A percentile compares a stretch with the other conserved stretches of the same genome.
Conservation (phyloP, 73 alveolate genomes). For the Paramecium caudatum region DNA sequence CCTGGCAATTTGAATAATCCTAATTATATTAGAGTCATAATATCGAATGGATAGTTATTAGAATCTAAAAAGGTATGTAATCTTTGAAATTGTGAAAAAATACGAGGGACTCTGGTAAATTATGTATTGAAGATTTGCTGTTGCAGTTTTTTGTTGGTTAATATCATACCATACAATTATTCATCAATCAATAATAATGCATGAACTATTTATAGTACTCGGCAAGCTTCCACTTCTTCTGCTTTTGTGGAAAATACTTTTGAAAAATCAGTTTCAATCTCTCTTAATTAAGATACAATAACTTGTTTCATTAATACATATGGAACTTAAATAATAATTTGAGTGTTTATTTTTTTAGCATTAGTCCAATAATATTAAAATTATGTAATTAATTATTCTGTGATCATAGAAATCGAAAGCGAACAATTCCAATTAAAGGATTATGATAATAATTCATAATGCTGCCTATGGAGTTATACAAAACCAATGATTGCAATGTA, state of each 20-base stretch:
- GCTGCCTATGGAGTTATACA: background rate
- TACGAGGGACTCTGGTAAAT: background rate
- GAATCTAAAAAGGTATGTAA: slow-evolving; percentile 40
- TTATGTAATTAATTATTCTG: background rate
- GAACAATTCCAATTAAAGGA: background rate
- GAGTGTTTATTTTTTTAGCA: background rate
- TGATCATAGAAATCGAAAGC: background rate
- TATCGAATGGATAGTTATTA: slow-evolving; percentile 30
- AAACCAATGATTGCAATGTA: background rate
- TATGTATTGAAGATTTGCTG: background rate
- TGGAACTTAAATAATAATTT: background rate
- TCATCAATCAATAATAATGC: slow-evolving; percentile 31
- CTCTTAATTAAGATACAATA: background rate
- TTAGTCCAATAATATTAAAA: slow-evolving; percentile 1
- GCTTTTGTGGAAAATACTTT: no score
- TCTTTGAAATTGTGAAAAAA: slow-evolving; percentile 50
- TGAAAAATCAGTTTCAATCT: background rate
- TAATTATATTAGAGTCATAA: background rate
- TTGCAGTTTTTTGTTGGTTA: background rate
- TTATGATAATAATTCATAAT: background rate
- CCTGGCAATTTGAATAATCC: slow-evolving; percentile 63
- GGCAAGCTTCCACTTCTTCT: background rate
- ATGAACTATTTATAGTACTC: background rate
- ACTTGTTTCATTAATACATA: slow-evolving; percentile 2
- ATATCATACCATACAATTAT: slow-evolving; percentile 14